phyloP scores from a whole-genome alignment of 192 early-diverging fungal genomes.

The Linnemannia schmuckeri region DNA sequence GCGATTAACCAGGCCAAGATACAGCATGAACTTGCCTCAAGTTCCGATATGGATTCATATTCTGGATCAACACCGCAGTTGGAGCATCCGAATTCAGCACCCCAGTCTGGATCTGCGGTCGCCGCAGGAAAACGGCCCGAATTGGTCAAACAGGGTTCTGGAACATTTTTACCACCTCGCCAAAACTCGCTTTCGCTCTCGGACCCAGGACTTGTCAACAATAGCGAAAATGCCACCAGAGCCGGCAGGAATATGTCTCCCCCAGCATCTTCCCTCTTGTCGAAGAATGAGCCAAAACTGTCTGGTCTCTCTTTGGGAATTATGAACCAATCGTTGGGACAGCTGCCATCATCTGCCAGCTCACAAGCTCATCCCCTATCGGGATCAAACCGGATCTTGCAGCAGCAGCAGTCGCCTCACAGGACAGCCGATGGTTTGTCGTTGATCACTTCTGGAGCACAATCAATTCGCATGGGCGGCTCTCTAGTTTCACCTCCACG shows the following conservation, averaged over 20 bases:
- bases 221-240: background rate
- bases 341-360: constrained; percentile 9
- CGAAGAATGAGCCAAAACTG: constrained; percentile 15
- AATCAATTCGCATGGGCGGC: constrained; percentile 23
- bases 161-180: constrained; percentile 15
- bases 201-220: constrained; percentile 30
- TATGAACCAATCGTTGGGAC: constrained; percentile 36
- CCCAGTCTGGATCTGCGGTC: background rate
- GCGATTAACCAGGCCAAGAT: constrained; percentile 58
- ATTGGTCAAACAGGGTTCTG: constrained; percentile 38
- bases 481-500: constrained; percentile 19
- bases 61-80: constrained; percentile 36
- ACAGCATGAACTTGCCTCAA: constrained; percentile 45
- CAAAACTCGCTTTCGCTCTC: constrained; percentile 36
- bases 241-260: constrained; percentile 12
- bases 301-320: constrained; percentile 42
- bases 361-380: background rate
- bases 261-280: constrained; percentile 8
- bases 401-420: background rate
- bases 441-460: constrained; percentile 32
- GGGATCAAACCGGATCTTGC: constrained; percentile 5
- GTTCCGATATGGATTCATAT: constrained; percentile 43
- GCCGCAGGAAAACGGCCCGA: constrained; percentile 9
- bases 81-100: constrained; percentile 14
- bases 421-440: constrained; percentile 22